Conservation (phyloP, 2,329 filamentous ascomycete genomes). For the Metarhizium album region DNA sequence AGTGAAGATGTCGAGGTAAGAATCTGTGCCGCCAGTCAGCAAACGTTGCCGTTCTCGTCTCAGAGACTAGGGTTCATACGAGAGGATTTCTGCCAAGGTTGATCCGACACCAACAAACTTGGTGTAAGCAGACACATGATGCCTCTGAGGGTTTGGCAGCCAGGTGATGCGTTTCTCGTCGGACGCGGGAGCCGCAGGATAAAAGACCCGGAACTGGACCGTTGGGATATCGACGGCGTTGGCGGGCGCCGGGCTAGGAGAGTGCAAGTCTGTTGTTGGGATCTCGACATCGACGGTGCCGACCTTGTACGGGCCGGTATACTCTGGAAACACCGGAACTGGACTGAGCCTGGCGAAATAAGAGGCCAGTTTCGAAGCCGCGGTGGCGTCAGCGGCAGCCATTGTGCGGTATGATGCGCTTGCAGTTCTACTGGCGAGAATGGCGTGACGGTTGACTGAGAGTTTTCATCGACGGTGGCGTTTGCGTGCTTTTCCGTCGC, state of each 20-base stretch:
- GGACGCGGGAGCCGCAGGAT: slow-evolving; percentile 51
- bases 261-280: slow-evolving; percentile 48
- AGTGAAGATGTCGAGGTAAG: slow-evolving; percentile 61
- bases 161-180: slow-evolving; percentile 55
- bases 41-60: not conserved
- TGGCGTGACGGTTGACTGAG: not conserved
- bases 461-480: no score
- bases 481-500: no score
- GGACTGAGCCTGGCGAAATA: slow-evolving; percentile 51
- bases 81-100: slow-evolving; percentile 46
- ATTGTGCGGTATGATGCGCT: slow-evolving; percentile 5
- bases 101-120: slow-evolving; percentile 60
- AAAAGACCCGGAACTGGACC: slow-evolving; percentile 72
- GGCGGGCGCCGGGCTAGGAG: slow-evolving; percentile 42
- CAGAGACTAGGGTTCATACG: slow-evolving; percentile 30
- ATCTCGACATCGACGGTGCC: slow-evolving; percentile 75
- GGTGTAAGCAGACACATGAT: slow-evolving; percentile 64
- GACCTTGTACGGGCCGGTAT: slow-evolving; percentile 68
- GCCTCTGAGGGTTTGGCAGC: slow-evolving; percentile 67
- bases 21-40: slow-evolving; percentile 31
- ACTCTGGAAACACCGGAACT: slow-evolving; percentile 61
- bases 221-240: slow-evolving; percentile 53
- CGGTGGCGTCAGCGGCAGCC: slow-evolving; percentile 11
- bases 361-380: slow-evolving; percentile 29
- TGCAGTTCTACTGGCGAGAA: not conserved